These are phyloP conservation scores for Hondaea fermentalgiana DNA, from an alignment of 108 stramenopile genomes.

Conservation along the genomic window DNA sequence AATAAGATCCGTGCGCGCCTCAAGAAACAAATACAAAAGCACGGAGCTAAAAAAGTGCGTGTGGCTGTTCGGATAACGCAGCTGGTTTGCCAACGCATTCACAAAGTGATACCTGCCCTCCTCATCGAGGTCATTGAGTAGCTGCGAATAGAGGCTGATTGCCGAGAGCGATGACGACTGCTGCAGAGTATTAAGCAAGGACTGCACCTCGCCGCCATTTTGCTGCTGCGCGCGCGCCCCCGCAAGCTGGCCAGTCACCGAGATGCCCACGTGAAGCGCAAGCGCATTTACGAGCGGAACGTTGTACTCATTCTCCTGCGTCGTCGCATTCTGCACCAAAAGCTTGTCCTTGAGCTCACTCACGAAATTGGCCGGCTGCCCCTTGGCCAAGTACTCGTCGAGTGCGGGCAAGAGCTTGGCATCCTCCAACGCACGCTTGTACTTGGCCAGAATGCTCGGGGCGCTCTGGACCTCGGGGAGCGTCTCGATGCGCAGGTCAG, in stretches of 20 bases:
- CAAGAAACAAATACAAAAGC: constrained; percentile 89
- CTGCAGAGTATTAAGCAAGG: not conserved
- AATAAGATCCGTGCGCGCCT: constrained; percentile 76
- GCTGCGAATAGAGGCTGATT: constrained; percentile 70
- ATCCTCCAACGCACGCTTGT: constrained; percentile 25
- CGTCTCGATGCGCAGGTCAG: constrained; percentile 90
- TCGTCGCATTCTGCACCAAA: constrained; percentile 47
- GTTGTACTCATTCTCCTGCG: constrained; percentile 60
- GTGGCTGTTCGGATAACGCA: constrained; percentile 97
- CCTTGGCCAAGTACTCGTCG: constrained; percentile 78
- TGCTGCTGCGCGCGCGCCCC: not conserved
- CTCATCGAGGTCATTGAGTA: constrained; percentile 79
- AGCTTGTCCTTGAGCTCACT: constrained; percentile 59
- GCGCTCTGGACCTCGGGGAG: constrained; percentile 84
- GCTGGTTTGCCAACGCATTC: constrained; percentile 97
- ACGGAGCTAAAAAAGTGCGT: constrained; percentile 97
- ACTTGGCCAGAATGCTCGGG: constrained; percentile 77
- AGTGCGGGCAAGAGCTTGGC: constrained; percentile 60
- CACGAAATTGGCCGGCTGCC: constrained; percentile 73
- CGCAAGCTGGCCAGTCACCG: constrained; percentile 63
- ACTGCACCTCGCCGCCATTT: not conserved
- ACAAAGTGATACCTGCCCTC: constrained; percentile 86
- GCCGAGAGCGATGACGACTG: not conserved
- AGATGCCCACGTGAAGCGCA: constrained; percentile 85
- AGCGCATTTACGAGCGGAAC: constrained; percentile 79